A percentile compares a stretch with the other conserved stretches of the same genome.
These are phyloP conservation scores for Quaeritorhiza haematococci DNA, from an alignment of 371 early-diverging fungal species.

Conservation along the genomic window DNA sequence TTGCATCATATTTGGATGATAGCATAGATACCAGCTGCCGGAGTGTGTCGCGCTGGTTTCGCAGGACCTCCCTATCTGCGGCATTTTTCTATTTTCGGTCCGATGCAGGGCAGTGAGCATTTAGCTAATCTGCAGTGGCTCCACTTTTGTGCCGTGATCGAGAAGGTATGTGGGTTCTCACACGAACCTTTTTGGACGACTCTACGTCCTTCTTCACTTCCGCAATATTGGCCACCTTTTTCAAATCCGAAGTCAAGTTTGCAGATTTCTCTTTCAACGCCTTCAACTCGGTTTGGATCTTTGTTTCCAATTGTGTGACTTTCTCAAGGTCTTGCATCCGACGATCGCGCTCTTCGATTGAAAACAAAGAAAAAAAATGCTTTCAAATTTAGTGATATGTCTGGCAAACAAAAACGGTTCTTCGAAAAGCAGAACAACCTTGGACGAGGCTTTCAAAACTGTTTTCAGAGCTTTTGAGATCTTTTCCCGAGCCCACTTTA, in stretches of 20 bases:
- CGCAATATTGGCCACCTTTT: constrained; percentile 34
- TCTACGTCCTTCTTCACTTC: constrained; percentile 33
- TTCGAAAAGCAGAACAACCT: constrained; percentile 21
- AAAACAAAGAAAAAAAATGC: background rate
- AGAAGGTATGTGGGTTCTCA: too few relatives aligned
- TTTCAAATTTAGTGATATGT: background rate
- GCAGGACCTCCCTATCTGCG: constrained; percentile 22
- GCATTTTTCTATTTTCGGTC: constrained; percentile 25
- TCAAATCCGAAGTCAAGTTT: constrained; percentile 19
- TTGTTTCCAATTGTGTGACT: constrained; percentile 45
- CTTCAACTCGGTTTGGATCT: constrained; percentile 38
- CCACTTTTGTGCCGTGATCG: background rate
- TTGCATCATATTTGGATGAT: constrained; percentile 27
- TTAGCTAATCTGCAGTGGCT: background rate
- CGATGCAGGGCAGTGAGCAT: background rate
- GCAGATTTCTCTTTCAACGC: constrained; percentile 25
- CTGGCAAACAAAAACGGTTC: background rate
- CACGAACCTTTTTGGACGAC: constrained; percentile 19
- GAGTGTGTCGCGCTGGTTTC: constrained; percentile 27
- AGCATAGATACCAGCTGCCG: constrained; percentile 21
- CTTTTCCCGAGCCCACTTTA: too few relatives aligned
- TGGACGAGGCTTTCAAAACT: constrained; percentile 38
- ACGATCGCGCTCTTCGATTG: constrained; percentile 38
- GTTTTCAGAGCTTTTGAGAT: constrained; percentile 45
- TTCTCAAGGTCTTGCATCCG: constrained; percentile 42